phyloP scores from a whole-genome alignment of 345 rosid species.

The Eucalyptus marginata region DNA sequence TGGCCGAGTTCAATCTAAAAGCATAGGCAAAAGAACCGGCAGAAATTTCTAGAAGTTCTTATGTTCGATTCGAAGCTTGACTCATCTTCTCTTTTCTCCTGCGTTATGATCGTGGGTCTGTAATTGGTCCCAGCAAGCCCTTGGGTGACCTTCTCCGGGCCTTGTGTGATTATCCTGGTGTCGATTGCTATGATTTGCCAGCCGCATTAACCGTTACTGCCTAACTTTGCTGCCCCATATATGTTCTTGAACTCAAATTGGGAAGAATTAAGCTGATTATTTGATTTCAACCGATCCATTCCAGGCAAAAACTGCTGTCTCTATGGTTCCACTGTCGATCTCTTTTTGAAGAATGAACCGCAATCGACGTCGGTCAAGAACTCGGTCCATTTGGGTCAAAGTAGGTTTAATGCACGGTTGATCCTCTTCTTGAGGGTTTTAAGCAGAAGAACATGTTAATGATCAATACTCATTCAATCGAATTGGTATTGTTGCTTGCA shows the following conservation, averaged over 20 bases:
- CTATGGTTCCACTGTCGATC: conserved; percentile 47
- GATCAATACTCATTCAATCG: neutral
- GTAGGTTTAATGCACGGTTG: conserved; percentile 16
- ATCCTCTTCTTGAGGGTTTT: neutral
- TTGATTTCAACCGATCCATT: neutral
- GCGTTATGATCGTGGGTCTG: neutral
- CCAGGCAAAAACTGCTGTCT: conserved; percentile 81
- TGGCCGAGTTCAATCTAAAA: conserved; percentile 76
- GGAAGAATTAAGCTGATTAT: neutral
- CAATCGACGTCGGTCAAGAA: conserved; percentile 83
- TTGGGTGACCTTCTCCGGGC: conserved; percentile 23
- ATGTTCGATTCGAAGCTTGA: neutral
- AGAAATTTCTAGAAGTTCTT: neutral
- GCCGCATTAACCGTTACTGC: conserved; percentile 50
- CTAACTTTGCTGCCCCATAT: too few species aligned
- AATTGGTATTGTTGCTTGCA: conserved; percentile 1
- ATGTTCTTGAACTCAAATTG: neutral
- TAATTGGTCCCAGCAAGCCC: conserved; percentile 19
- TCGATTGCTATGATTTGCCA: conserved; percentile 61
- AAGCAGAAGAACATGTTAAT: neutral
- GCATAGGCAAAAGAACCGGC: conserved; percentile 18
- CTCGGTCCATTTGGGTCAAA: conserved; percentile 78
- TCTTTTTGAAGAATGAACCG: conserved; percentile 56
- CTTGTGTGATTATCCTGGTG: conserved; percentile 47
- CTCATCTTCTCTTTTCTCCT: neutral